Conservation (phyloP, 2,329 filamentous ascomycete species). For the Fusarium redolens region DNA sequence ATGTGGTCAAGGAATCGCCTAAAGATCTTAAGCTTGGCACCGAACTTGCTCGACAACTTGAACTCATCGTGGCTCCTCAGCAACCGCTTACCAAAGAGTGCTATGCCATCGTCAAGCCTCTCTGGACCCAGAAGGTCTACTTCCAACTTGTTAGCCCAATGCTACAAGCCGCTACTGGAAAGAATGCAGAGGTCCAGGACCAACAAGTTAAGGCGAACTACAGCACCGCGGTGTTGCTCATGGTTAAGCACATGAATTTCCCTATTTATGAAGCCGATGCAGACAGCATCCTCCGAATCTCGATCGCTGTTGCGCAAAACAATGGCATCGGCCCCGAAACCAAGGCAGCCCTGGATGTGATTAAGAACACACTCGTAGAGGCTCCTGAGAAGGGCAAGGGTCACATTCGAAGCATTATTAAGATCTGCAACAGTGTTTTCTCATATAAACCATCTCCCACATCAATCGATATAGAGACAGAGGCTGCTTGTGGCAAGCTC, state of each 20-base stretch:
- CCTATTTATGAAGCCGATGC: slow-evolving; percentile 64
- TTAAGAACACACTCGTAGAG: slow-evolving; percentile 60
- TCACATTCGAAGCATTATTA: slow-evolving; percentile 62
- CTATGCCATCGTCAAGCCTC: slow-evolving; percentile 57
- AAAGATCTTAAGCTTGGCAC: slow-evolving; percentile 50
- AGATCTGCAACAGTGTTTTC: slow-evolving; percentile 56
- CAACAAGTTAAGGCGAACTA: slow-evolving; percentile 53
- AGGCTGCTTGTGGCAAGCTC: slow-evolving; percentile 57
- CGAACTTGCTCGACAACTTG: slow-evolving; percentile 55
- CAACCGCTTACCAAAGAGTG: slow-evolving; percentile 53
- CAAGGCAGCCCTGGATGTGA: slow-evolving; percentile 59
- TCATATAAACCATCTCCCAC: slow-evolving; percentile 46
- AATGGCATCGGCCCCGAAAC: slow-evolving; percentile 57
- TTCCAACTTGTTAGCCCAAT: slow-evolving; percentile 59
- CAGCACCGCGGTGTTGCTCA: slow-evolving; percentile 60
- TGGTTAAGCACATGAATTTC: slow-evolving; percentile 62
- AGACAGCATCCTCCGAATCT: slow-evolving; percentile 59
- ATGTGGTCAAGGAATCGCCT: slow-evolving; percentile 52
- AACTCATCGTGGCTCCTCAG: slow-evolving; percentile 56
- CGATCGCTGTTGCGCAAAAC: slow-evolving; percentile 60
- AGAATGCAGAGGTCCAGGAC: slow-evolving; percentile 45
- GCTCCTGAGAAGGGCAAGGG: slow-evolving; percentile 59
- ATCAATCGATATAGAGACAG: slow-evolving; percentile 31
- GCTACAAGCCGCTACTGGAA: slow-evolving; percentile 53
- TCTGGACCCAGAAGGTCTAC: slow-evolving; percentile 64